These are phyloP conservation scores for Diaporthe caulivora DNA, from an alignment of 2,329 filamentous ascomycete species.

Conservation along the genomic window DNA sequence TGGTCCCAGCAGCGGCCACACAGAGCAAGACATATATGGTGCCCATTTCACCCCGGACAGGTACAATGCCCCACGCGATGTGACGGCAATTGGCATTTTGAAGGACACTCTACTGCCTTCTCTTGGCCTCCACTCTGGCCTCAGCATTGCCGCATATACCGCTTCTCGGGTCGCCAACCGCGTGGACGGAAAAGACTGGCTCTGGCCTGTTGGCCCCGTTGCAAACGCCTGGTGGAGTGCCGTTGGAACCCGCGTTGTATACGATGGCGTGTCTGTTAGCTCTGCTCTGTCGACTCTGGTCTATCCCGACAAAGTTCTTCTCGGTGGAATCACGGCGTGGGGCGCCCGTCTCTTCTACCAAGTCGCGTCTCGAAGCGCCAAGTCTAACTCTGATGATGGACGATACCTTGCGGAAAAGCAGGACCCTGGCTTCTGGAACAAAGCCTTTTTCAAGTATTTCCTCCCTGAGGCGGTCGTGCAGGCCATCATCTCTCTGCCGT, in stretches of 20 bases:
- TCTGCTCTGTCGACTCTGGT: slow-evolving; percentile 61
- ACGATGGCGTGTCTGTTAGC: slow-evolving; percentile 58
- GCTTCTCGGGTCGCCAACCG: slow-evolving; percentile 63
- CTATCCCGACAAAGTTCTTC: slow-evolving; percentile 67
- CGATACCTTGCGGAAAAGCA: slow-evolving; percentile 66
- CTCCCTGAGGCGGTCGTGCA: slow-evolving; percentile 69
- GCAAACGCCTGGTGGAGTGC: slow-evolving; percentile 72
- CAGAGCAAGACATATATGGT: slow-evolving; percentile 38
- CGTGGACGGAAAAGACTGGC: slow-evolving; percentile 71
- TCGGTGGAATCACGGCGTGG: slow-evolving; percentile 69
- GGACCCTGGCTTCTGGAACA: slow-evolving; percentile 67
- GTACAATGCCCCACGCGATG: slow-evolving; percentile 36
- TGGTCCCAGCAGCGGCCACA: slow-evolving; percentile 11
- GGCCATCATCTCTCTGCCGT: slow-evolving; percentile 67
- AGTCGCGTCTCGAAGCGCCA: slow-evolving; percentile 60
- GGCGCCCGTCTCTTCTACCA: slow-evolving; percentile 68
- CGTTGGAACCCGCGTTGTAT: slow-evolving; percentile 62
- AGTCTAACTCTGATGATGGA: slow-evolving; percentile 66
- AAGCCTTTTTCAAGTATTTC: slow-evolving; percentile 65
- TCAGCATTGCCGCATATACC: slow-evolving; percentile 64
- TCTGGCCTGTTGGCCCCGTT: slow-evolving; percentile 68
- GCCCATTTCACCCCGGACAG: slow-evolving; percentile 35
- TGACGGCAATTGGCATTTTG: slow-evolving; percentile 59
- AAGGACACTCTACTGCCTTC: slow-evolving; percentile 67
- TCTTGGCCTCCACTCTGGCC: slow-evolving; percentile 63